Evolutionary conservation across 306 rosid genomes (phyloP).

Genomic region (Vigna nakashimae): DNA sequence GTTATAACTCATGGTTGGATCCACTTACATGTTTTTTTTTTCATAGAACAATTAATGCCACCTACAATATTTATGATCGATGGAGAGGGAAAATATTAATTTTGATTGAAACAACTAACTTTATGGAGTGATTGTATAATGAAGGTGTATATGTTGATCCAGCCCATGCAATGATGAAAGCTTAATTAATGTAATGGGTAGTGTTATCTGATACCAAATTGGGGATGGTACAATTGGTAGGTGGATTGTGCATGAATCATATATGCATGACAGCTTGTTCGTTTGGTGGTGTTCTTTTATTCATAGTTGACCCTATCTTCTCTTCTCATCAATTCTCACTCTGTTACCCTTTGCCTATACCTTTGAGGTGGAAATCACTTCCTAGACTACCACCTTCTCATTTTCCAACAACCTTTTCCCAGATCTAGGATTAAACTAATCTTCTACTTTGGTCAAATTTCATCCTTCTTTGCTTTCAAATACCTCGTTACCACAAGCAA

Average conservation of each 20-base stretch:
- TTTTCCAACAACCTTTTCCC: slow-evolving; percentile 8
- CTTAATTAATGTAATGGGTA: slow-evolving; percentile 46
- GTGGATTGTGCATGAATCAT: slow-evolving; percentile 43
- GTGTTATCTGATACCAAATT: slow-evolving; percentile 42
- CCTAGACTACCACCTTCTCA: background rate
- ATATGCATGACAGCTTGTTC: slow-evolving; percentile 50
- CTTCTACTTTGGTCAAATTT: slow-evolving; percentile 33
- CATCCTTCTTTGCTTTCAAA: slow-evolving; percentile 14
- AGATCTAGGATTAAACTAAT: slow-evolving; percentile 28
- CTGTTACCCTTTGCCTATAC: background rate
- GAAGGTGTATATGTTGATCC: slow-evolving; percentile 38
- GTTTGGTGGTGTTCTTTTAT: slow-evolving; percentile 43
- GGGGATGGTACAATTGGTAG: slow-evolving; percentile 45
- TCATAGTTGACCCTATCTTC: slow-evolving; percentile 43
- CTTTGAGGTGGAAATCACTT: background rate
- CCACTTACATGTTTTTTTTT: too few relatives aligned
- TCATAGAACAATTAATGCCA: too few relatives aligned
- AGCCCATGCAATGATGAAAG: slow-evolving; percentile 39
- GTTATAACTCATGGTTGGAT: too few relatives aligned
- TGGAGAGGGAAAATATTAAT: background rate
- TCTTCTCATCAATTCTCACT: slow-evolving; percentile 26
- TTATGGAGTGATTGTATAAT: slow-evolving; percentile 28
- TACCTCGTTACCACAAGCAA: background rate
- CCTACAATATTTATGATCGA: too few relatives aligned
- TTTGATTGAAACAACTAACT: slow-evolving; percentile 37